A percentile compares a stretch with the other conserved stretches of the same genome.
These are phyloP conservation scores for Termitomyces heimii DNA, from an alignment of 768 basidiomycete genomes.

Conservation along the genomic window DNA sequence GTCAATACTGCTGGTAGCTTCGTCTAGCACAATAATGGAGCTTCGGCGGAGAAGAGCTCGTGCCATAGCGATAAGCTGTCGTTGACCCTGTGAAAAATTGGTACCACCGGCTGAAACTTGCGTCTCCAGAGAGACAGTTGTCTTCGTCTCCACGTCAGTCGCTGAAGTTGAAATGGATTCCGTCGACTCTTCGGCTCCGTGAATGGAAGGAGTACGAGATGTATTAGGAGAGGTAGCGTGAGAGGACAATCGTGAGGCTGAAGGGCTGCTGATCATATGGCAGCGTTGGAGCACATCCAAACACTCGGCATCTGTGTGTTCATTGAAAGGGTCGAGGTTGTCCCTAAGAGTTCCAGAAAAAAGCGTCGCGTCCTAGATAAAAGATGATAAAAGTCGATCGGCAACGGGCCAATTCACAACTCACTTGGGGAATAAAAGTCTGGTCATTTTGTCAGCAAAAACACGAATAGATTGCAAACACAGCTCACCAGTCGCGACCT, in stretches of 20 bases:
- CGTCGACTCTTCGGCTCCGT: conserved; percentile 27
- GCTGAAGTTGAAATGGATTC: conserved; percentile 35
- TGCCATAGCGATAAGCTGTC: conserved; percentile 85
- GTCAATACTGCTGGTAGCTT: conserved; percentile 84
- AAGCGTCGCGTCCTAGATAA: conserved; percentile 55
- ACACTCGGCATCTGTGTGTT: conserved; percentile 76
- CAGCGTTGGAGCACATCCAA: conserved; percentile 78
- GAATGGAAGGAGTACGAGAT: conserved; percentile 38
- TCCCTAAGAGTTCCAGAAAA: conserved; percentile 79
- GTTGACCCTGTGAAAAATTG: conserved; percentile 91
- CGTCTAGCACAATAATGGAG: conserved; percentile 72
- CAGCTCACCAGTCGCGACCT: conserved; percentile 62
- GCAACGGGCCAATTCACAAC: background rate
- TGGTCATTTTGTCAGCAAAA: conserved; percentile 17
- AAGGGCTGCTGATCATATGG: conserved; percentile 58
- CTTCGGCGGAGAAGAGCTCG: conserved; percentile 69
- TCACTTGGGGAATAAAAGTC: conserved; percentile 73
- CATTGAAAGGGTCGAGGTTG: conserved; percentile 74
- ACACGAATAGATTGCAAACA: background rate
- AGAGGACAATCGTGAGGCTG: conserved; percentile 43
- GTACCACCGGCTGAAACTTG: conserved; percentile 81
- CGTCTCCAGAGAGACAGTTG: conserved; percentile 61
- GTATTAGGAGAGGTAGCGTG: conserved; percentile 36
- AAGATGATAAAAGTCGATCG: background rate
- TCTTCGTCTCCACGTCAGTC: conserved; percentile 54